Evolutionary conservation across 73 alveolate genomes (phyloP).

Genomic region (Paramecium biaurelia): DNA sequence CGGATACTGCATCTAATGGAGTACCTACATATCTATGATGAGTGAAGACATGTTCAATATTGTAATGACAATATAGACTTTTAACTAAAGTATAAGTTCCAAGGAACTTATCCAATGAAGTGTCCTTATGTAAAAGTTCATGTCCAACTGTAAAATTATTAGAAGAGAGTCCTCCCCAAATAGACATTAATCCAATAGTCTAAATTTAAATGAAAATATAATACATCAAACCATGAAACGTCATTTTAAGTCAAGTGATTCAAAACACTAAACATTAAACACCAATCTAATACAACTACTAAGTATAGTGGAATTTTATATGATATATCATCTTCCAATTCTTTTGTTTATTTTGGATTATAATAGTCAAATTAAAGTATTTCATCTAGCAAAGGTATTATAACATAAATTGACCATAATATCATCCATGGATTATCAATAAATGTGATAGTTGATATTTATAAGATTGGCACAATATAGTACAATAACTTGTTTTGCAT

Average conservation of each 20-base stretch:
- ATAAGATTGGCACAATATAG: constrained; percentile 47
- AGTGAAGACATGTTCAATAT: constrained; percentile 74
- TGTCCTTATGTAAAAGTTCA: constrained; percentile 80
- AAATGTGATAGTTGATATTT: neutral
- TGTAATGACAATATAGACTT: constrained; percentile 74
- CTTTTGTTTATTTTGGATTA: neutral
- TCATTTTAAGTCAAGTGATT: neutral
- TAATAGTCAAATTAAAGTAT: constrained; percentile 32
- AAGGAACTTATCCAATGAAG: constrained; percentile 67
- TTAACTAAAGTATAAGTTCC: constrained; percentile 75
- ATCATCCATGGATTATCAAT: constrained; percentile 40
- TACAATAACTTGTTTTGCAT: constrained; percentile 26
- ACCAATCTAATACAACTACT: constrained; percentile 61
- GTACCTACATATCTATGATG: constrained; percentile 87
- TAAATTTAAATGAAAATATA: neutral
- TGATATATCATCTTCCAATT: constrained; percentile 34
- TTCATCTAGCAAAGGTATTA: constrained; percentile 66
- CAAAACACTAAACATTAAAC: constrained; percentile 35
- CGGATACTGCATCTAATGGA: constrained; percentile 79
- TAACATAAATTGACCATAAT: constrained; percentile 62
- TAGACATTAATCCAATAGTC: constrained; percentile 12
- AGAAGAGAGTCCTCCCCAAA: constrained; percentile 41
- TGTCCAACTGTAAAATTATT: constrained; percentile 68
- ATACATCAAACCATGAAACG: neutral
- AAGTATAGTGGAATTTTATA: constrained; percentile 63